A percentile compares a stretch with the other conserved stretches of the same genome.
Conservation (phyloP, 306 rosid species). For the Vigna nakashimae region DNA sequence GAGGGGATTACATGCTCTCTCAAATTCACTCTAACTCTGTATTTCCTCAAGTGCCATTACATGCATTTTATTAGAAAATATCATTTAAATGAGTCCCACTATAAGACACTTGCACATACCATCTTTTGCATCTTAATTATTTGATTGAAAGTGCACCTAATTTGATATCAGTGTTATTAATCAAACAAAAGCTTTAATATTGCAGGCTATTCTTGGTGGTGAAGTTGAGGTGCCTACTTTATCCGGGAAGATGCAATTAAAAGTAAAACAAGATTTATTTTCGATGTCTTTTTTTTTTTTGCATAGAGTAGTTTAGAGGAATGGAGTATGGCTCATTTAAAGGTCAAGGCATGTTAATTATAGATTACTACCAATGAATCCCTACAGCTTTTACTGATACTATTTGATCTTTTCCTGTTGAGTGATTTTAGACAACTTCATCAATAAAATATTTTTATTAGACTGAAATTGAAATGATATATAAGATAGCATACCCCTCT, state of each 20-base stretch:
- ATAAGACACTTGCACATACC: not conserved
- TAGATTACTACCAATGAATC: not conserved
- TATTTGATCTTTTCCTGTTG: too few relatives aligned
- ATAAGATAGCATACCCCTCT: too few relatives aligned
- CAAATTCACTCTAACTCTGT: too few relatives aligned
- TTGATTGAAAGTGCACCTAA: conserved; percentile 5
- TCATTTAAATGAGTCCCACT: not conserved
- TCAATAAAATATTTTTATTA: too few relatives aligned
- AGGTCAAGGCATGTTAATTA: not conserved
- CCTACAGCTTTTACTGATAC: not conserved
- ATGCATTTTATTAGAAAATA: conserved; percentile 27
- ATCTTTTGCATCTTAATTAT: conserved; percentile 30
- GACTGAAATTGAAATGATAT: too few relatives aligned
- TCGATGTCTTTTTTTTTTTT: not conserved
- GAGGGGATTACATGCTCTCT: too few relatives aligned
- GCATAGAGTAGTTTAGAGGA: not conserved
- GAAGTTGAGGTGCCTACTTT: conserved; percentile 89
- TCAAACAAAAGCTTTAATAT: conserved; percentile 34
- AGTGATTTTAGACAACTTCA: too few relatives aligned
- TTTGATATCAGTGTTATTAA: conserved; percentile 15
- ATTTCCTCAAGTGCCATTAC: not conserved
- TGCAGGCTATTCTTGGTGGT: conserved; percentile 98
- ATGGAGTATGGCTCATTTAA: not conserved
- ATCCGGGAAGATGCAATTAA: conserved; percentile 71
- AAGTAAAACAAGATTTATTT: conserved; percentile 59